phyloP scores from a whole-genome alignment of 2,329 filamentous ascomycete species.

The Fusarium anguioides region DNA sequence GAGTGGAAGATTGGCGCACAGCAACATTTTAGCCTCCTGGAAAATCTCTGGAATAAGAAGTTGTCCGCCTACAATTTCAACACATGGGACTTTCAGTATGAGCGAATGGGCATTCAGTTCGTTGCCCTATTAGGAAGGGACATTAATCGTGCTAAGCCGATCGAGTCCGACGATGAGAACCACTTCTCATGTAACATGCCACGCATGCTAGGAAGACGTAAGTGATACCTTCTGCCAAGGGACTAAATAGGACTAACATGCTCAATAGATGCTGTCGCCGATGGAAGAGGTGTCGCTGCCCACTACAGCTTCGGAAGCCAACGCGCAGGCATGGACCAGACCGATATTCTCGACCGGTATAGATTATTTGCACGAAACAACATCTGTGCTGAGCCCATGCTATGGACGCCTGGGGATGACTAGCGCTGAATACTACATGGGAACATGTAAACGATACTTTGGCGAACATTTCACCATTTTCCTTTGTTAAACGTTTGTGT shows the following conservation, averaged over 20 bases:
- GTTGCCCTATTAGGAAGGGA: slow-evolving; percentile 64
- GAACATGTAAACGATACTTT: neutral
- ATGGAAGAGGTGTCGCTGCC: slow-evolving; percentile 63
- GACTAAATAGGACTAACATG: slow-evolving; percentile 16
- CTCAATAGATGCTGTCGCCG: slow-evolving; percentile 57
- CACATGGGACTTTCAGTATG: slow-evolving; percentile 61
- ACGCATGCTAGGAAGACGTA: slow-evolving; percentile 52
- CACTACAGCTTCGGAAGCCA: slow-evolving; percentile 63
- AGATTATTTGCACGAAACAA: slow-evolving; percentile 63
- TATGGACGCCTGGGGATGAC: slow-evolving; percentile 44
- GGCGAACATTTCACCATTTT: neutral
- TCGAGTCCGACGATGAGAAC: slow-evolving; percentile 58
- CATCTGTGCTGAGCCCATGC: slow-evolving; percentile 55
- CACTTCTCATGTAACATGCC: slow-evolving; percentile 56
- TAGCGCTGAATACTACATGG: neutral
- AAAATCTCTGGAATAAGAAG: slow-evolving; percentile 60
- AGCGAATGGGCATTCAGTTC: slow-evolving; percentile 65
- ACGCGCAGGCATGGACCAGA: slow-evolving; percentile 55
- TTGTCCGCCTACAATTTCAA: slow-evolving; percentile 61
- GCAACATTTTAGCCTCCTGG: slow-evolving; percentile 60
- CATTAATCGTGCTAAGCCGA: slow-evolving; percentile 59
- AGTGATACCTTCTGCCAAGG: neutral
- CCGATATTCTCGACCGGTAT: slow-evolving; percentile 66
- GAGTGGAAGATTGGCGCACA: slow-evolving; percentile 64
- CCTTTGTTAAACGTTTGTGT: neutral